Evolutionary conservation across 2,329 filamentous ascomycete species (phyloP).

Genomic region (Akanthomyces muscarius): DNA sequence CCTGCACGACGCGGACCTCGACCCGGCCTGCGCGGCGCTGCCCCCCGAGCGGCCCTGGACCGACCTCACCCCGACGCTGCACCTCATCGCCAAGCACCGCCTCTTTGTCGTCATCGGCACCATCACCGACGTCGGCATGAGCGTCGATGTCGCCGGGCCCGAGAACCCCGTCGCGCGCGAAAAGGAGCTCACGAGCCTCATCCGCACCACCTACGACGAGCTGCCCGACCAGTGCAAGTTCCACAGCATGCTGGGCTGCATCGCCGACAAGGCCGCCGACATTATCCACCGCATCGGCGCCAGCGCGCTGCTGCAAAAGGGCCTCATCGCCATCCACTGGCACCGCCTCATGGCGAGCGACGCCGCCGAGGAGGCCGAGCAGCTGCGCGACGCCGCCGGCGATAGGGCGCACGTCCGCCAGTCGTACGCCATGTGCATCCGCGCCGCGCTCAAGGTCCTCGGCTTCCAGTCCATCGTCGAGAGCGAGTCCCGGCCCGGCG

Average conservation of each 20-base stretch:
- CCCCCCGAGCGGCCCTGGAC: conserved; percentile 21
- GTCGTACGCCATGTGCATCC: conserved; percentile 6
- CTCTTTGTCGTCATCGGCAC: conserved; percentile 23
- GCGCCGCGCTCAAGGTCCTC: conserved; percentile 7
- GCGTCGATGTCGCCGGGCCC: neutral
- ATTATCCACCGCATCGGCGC: conserved; percentile 9
- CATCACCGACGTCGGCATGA: conserved; percentile 14
- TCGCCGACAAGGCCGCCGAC: conserved; percentile 12
- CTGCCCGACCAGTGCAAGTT: conserved; percentile 13
- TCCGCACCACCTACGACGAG: conserved; percentile 4
- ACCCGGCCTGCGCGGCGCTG: conserved; percentile 11
- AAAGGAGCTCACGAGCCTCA: neutral
- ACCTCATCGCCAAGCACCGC: conserved; percentile 28
- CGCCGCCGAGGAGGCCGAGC: neutral
- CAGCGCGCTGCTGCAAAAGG: conserved; percentile 13
- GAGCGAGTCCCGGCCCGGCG: conserved; percentile 10
- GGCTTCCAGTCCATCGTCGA: conserved; percentile 9
- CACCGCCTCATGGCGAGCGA: conserved; percentile 7
- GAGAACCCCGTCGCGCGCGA: neutral
- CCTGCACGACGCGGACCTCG: conserved; percentile 22
- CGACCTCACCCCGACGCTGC: conserved; percentile 22
- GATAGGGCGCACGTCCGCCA: neutral
- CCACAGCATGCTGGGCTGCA: conserved; percentile 4
- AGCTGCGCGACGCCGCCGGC: neutral
- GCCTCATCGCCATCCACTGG: conserved; percentile 13